Evolutionary conservation across 495 filamentous ascomycete genomes (phyloP).

Genomic region (Copromyces sp.): DNA sequence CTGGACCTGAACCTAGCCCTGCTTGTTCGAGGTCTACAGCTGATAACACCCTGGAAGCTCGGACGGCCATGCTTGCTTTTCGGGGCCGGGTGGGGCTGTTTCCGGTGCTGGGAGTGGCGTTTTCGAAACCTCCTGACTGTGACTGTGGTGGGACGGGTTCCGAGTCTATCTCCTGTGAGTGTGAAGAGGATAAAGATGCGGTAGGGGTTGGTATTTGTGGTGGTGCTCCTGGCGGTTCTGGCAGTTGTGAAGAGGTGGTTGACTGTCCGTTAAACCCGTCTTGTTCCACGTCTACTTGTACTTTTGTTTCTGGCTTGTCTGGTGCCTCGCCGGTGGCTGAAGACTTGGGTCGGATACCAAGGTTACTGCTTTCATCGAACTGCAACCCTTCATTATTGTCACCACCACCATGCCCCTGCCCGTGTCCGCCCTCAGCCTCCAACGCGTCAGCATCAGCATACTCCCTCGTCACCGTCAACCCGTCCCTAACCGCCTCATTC

Average conservation of each 20-base stretch:
- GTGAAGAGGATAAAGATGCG: not conserved
- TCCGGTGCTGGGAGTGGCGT: slow-evolving; percentile 15
- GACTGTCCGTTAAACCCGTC: not conserved
- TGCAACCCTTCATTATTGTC: slow-evolving; percentile 24
- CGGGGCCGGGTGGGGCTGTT: not conserved
- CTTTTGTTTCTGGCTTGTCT: not conserved
- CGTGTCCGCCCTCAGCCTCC: not conserved
- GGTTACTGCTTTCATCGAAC: slow-evolving; percentile 55
- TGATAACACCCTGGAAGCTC: not conserved
- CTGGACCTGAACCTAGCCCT: slow-evolving; percentile 40
- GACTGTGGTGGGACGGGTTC: not conserved
- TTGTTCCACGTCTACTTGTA: not conserved
- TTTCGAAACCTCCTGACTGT: slow-evolving; percentile 31
- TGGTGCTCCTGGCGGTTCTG: not conserved
- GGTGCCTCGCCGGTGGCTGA: not conserved
- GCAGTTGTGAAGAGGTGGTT: not conserved
- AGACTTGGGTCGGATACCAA: not conserved
- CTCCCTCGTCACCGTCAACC: slow-evolving; percentile 23
- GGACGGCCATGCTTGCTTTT: not conserved
- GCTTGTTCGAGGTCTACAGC: slow-evolving; percentile 6
- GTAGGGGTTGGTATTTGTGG: not conserved
- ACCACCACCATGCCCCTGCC: not conserved
- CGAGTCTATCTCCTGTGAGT: not conserved
- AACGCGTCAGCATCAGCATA: not conserved
- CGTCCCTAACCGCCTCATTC: slow-evolving; percentile 46